Conservation (phyloP, 1,284 basidiomycete genomes). For the Tylopilus orsonianus region DNA sequence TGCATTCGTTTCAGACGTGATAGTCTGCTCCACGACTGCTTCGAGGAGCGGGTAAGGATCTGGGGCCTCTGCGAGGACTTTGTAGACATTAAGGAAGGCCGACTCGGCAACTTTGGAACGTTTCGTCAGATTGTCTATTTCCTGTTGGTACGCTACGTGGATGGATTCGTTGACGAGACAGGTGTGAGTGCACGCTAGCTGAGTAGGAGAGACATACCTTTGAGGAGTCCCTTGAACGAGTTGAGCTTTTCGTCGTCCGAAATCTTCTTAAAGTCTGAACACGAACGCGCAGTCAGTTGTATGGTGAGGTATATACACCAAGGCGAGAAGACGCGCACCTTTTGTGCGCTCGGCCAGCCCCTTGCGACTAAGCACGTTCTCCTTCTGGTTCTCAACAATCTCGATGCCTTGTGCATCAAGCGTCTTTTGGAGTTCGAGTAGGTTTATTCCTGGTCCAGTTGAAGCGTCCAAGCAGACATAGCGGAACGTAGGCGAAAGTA, state of each 20-base stretch:
- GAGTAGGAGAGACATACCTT: conserved; percentile 47
- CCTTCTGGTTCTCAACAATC: conserved; percentile 97
- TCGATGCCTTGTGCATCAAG: conserved; percentile 89
- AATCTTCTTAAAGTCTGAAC: conserved; percentile 89
- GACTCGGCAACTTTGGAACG: conserved; percentile 90
- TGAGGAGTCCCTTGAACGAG: conserved; percentile 85
- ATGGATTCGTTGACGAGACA: not conserved
- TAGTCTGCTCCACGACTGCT: conserved; percentile 89
- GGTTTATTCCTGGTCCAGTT: conserved; percentile 68
- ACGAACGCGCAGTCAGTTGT: not conserved
- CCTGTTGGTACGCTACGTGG: conserved; percentile 83
- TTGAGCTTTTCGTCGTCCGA: conserved; percentile 82
- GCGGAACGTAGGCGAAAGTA: not conserved
- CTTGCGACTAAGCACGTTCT: conserved; percentile 91
- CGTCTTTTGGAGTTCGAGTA: conserved; percentile 88
- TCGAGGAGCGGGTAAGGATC: conserved; percentile 97
- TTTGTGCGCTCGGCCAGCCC: conserved; percentile 91
- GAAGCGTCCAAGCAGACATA: not conserved
- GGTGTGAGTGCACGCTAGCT: not conserved
- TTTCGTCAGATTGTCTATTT: conserved; percentile 94
- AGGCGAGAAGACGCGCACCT: conserved; percentile 48
- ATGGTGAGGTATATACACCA: not conserved
- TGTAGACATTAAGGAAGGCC: conserved; percentile 92
- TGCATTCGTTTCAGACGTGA: conserved; percentile 58
- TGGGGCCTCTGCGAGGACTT: conserved; percentile 89